Conservation (phyloP, 768 basidiomycete genomes). For the Mycena rosella region DNA sequence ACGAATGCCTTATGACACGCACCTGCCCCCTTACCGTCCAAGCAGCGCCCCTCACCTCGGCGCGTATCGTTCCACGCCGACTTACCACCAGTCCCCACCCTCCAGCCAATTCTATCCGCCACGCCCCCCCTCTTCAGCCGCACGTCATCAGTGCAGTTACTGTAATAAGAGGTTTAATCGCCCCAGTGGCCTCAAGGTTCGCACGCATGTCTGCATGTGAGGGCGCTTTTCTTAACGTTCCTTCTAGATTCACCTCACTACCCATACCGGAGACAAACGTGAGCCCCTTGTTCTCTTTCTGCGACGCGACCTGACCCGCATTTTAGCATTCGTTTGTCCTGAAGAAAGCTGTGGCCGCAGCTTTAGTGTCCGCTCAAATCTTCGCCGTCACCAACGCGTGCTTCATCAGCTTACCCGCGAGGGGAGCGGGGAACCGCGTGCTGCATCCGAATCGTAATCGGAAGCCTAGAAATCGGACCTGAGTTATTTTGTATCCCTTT, state of each 20-base stretch:
- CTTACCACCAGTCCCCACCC: slow-evolving; percentile 24
- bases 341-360: slow-evolving; percentile 73
- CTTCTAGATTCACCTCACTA: slow-evolving; percentile 73
- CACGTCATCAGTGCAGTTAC: slow-evolving; percentile 66
- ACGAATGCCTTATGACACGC: slow-evolving; percentile 31
- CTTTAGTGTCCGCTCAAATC: slow-evolving; percentile 78
- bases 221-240: slow-evolving; percentile 66
- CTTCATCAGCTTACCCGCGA: slow-evolving; percentile 38
- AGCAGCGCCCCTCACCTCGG: slow-evolving; percentile 37
- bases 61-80: slow-evolving; percentile 29
- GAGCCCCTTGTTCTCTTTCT: slow-evolving; percentile 43
- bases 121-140: slow-evolving; percentile 38
- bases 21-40: slow-evolving; percentile 32
- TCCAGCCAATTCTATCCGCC: slow-evolving; percentile 34
- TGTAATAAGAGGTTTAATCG: slow-evolving; percentile 71
- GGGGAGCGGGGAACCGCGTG: slow-evolving; percentile 37
- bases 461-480: slow-evolving; percentile 34
- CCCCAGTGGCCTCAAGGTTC: slow-evolving; percentile 70
- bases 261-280: slow-evolving; percentile 75
- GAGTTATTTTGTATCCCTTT: slow-evolving; percentile 37
- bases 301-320: slow-evolving; percentile 16
- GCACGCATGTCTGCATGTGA: slow-evolving; percentile 46
- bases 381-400: slow-evolving; percentile 72
- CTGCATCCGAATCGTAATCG: slow-evolving; percentile 35
- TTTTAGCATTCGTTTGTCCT: slow-evolving; percentile 69